Percentiles rank a stretch among this genome's conserved stretches.
Conservation (phyloP, 495 filamentous ascomycete species). For the Trichoderma orchidacearum region DNA sequence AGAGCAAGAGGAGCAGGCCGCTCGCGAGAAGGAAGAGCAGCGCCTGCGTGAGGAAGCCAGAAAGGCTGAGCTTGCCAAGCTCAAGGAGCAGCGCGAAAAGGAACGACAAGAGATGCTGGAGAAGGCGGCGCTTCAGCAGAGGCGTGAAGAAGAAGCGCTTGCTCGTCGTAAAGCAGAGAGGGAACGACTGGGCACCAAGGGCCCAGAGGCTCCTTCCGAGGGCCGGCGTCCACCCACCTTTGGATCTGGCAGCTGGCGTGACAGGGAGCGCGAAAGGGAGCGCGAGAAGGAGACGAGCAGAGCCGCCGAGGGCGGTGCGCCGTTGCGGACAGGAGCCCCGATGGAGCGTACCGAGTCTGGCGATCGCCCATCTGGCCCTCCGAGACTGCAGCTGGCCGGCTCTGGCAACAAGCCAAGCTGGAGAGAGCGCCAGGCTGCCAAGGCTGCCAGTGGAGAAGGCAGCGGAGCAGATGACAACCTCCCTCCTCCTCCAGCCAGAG, state of each 20-base stretch:
- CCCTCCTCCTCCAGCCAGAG: slow-evolving; percentile 12
- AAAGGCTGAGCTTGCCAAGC: slow-evolving; percentile 46
- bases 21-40: slow-evolving; percentile 72
- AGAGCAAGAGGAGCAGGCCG: slow-evolving; percentile 76
- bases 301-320: slow-evolving; percentile 8
- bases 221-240: slow-evolving; percentile 15
- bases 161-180: slow-evolving; percentile 35
- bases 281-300: slow-evolving; percentile 2
- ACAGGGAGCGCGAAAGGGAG: slow-evolving; percentile 22
- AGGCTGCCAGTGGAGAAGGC: slow-evolving; percentile 26
- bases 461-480: slow-evolving; percentile 9
- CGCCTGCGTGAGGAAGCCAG: slow-evolving; percentile 54
- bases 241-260: slow-evolving; percentile 25
- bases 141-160: slow-evolving; percentile 41
- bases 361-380: slow-evolving; percentile 44
- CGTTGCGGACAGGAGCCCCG: slow-evolving; percentile 13
- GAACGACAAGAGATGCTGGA: slow-evolving; percentile 52
- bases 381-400: slow-evolving; percentile 54
- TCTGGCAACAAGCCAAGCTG: slow-evolving; percentile 45
- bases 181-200: slow-evolving; percentile 13
- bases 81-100: slow-evolving; percentile 72
- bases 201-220: slow-evolving; percentile 10
- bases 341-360: slow-evolving; percentile 37
- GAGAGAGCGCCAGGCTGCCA: slow-evolving; percentile 75
- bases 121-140: slow-evolving; percentile 32